Evolutionary conservation across 768 basidiomycete genomes (phyloP), one percentile per base, ranked within the genome.

Genomic region (Calocera cornea): DNA sequence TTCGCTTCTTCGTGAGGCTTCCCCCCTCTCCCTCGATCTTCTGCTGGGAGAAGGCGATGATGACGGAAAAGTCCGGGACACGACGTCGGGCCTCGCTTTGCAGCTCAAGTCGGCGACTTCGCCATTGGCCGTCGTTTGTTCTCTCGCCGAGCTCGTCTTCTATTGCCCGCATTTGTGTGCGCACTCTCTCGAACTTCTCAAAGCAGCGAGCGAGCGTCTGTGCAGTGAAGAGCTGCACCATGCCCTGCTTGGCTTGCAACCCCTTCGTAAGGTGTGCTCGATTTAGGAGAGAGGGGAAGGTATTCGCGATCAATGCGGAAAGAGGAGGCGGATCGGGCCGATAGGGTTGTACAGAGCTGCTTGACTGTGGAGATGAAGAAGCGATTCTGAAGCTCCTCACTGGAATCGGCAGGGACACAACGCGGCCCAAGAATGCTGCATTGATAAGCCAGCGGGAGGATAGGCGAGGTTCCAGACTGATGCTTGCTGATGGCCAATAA

Each of bases 391-490:
- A 93, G 0, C 83, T 83, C 0, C 78, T 71, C 0, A 78, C 71
- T 0, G 94, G 92, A 1, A 93, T 77, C 0, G 90, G 85, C 0
- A 93, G 82, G 0, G 89, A 87, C 64, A 97, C 81, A 65, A 97
- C 82, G 8, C 81, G 81, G 1, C 88, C 90, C 41, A 91, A 84
- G 73, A 94, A 89, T 2, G 90, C 80, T 70, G 97, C 86, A 68
- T 93, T 95, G 0, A 88, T 84, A 34, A 97, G 86, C 94, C 95
- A 98, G 73, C 87, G 88, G 0, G 89, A 89, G 0, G 90, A 90
- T 3, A 94, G 82, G 1, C 92, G 86, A 0, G 93, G 92, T 72
- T 95, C 92, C 2, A 95, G 80, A 0, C 90, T 88, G 36, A 92
- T 77, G 1, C 82, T 81, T 2, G 83, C 85, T 1, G 80, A 80